Base-by-base conservation (phyloP, 352 stramenopile species). In the Elongisporangium prolatum region DNA sequence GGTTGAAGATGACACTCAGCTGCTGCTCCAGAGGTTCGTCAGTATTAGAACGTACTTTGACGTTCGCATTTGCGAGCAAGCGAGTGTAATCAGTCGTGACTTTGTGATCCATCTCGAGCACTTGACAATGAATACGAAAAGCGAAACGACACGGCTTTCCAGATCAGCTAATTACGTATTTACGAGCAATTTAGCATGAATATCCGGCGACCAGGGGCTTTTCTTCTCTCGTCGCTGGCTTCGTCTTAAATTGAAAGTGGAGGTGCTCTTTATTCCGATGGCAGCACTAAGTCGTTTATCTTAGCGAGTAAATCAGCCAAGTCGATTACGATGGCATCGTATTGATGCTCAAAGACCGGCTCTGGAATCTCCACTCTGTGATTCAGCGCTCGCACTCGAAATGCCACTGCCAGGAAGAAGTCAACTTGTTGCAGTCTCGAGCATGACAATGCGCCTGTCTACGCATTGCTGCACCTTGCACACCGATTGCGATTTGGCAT, bases 41-140 rank as follows among this genome's bases (percentile, higher is more conserved):
- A 34, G 25, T 34, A n/a, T n/a, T n/a, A n/a, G 24, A 34, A 3
- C 24, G 24, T 50, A 83, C 81, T 67, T 93, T 93, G 67, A 93
- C 82, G 59, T 91, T 91, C 16, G 82, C 75, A 49, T 91, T 90
- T 34, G 68, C 79, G 9, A 88, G 74, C 60, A 89, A 63, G 28
- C 84, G 78, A 22, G 84, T 93, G 72, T 93, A 93, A 64, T 93
- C 84, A 10, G 80, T 91, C 50, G 84, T 91, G 67, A 93, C 80
- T 61, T 89, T 93, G 71, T 93, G 84, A 64, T 91, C 84, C 84
- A 93, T 93, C 3, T 21, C 14, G 2, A 34, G 24, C 24, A 7
- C 24, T 52, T 60, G 22, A 17, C 24, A 21, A 48, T 3, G 37
- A 2, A 38, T 21, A 21, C 21, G 40, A 48, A 20, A 14, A 28